Evolutionary conservation across 371 early-diverging fungal species (phyloP).

Genomic region (Chytridiales sp.): DNA sequence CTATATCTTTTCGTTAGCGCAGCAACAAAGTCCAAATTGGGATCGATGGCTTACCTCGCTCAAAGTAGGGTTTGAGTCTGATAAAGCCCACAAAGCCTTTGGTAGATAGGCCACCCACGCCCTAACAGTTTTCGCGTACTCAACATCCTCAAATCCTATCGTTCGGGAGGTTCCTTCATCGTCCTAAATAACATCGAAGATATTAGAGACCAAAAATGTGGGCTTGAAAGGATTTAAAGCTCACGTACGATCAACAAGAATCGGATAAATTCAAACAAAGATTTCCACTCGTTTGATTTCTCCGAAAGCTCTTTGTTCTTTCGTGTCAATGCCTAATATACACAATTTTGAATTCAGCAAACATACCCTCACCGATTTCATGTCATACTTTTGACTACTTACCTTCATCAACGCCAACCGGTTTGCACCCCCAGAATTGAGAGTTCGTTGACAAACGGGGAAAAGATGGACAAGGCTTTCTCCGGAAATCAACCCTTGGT

Average conservation of each 20-base stretch:
- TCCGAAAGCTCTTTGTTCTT: conserved; percentile 6
- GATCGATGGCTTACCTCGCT: conserved; percentile 12
- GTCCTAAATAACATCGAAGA: neutral
- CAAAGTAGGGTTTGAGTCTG: neutral
- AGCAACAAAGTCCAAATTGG: neutral
- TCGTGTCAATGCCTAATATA: neutral
- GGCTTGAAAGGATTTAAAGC: too few relatives aligned
- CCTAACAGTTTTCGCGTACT: too few relatives aligned
- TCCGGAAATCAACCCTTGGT: conserved; percentile 1
- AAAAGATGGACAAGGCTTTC: conserved; percentile 11
- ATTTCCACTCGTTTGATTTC: conserved; percentile 3
- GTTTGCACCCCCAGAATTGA: neutral
- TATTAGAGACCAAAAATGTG: neutral
- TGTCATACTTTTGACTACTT: too few relatives aligned
- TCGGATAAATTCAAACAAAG: conserved; percentile 8
- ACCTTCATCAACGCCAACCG: neutral
- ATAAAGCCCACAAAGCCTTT: conserved; percentile 17
- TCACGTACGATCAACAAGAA: neutral
- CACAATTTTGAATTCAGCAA: too few relatives aligned
- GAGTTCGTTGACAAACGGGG: conserved; percentile 9
- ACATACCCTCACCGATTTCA: too few relatives aligned
- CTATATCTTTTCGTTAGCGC: too few relatives aligned
- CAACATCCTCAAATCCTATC: too few relatives aligned
- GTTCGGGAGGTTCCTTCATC: neutral
- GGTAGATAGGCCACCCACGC: conserved; percentile 8